Evolutionary conservation across 1,284 basidiomycete species (phyloP), one percentile per base, ranked within the genome.

Genomic region (Rhodotorula sp.): DNA sequence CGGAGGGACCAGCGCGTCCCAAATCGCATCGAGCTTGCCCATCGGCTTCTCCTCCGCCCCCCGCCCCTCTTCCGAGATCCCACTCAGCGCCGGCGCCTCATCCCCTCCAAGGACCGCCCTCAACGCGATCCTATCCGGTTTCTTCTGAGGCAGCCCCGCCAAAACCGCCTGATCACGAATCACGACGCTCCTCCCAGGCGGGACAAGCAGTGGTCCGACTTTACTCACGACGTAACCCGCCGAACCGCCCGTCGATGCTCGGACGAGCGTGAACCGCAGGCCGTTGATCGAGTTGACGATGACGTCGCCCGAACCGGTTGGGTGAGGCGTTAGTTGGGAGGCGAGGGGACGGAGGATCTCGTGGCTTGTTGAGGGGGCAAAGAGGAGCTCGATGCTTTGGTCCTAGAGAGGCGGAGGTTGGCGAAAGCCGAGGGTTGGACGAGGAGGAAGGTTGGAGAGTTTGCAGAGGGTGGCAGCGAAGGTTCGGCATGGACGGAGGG

Each of bases 161-260:
- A 77, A 51, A 2, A 77, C 76, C n/a, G 48, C 54, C 13, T 63
- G 62, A 47, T 78, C 77, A 36, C 65, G 53, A 6, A 78, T 59
- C 34, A 66, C 60, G 36, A 78, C 76, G 53, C 49, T 59, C 13
- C 53, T 55, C 0, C 72, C 73, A 11, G 57, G 52, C 5, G 72
- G 66, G 10, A 78, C 64, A 11, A 39, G 48, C 56, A 73, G 67
- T 2, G 65, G 71, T 0, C 70, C 76, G 20, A 78, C 66, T 24
- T 62, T 58, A 7, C 64, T 70, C 20, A 78, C 61, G 32, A 67
- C 61, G 62, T 74, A 78, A 17, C 71, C 72, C 39, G 66, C 59
- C 32, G 55, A 30, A 11, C 64, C 36, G 27, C 72, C 64, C 22
- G 70, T 56, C 7, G 58, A 39, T 13, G 59, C 27, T 22, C 34